phyloP scores from a whole-genome alignment of 805 yeast species.

The Yarrowia phangngaensis region DNA sequence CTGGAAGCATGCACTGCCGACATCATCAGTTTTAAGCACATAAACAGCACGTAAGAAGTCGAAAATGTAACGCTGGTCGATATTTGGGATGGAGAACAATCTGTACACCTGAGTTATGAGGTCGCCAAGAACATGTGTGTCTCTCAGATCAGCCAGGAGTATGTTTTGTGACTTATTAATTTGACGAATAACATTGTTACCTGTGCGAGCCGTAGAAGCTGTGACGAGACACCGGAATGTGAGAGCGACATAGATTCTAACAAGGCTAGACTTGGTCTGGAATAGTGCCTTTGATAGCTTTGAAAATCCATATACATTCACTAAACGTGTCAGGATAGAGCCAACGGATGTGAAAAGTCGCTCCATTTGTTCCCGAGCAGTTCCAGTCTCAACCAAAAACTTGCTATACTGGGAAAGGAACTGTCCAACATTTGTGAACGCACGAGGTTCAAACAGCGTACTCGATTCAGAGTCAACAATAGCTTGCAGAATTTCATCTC shows the following conservation, averaged over 20 bases:
- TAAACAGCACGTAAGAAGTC: constrained; percentile 18
- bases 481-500: constrained; percentile 7
- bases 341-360: constrained; percentile 13
- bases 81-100: constrained; percentile 4
- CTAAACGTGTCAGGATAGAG: constrained; percentile 4
- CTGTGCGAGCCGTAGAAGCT: constrained; percentile 13
- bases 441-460: constrained; percentile 8
- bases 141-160: constrained; percentile 9
- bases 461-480: constrained; percentile 13
- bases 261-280: constrained; percentile 20
- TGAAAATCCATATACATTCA: constrained; percentile 12
- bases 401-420: constrained; percentile 20
- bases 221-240: constrained; percentile 3
- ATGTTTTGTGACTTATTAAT: constrained; percentile 16
- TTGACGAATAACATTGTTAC: constrained; percentile 17
- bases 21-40: constrained; percentile 6
- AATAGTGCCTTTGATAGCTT: constrained; percentile 19
- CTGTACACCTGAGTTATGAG: constrained; percentile 13
- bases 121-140: constrained; percentile 12
- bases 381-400: constrained; percentile 5
- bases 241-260: constrained; percentile 6
- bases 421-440: constrained; percentile 19
- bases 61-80: constrained; percentile 16
- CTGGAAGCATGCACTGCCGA: constrained; percentile 5
- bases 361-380: constrained; percentile 9